These are phyloP conservation scores for Lactarius deliciosus DNA, from an alignment of 768 basidiomycete species.

Conservation along the genomic window DNA sequence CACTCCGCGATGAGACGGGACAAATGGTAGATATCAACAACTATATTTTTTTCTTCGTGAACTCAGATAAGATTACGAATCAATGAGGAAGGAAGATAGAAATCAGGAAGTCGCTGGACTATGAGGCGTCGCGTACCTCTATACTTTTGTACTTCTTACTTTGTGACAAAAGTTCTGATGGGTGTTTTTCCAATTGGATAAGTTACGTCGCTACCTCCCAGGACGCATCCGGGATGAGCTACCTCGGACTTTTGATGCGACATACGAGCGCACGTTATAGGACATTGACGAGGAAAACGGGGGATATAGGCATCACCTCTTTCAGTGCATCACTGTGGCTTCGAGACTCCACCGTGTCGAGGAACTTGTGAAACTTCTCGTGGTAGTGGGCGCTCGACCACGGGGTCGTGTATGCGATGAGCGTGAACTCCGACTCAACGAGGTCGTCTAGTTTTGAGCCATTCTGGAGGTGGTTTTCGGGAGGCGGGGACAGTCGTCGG, in stretches of 20 bases:
- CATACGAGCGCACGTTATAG: constrained; percentile 2
- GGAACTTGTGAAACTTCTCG: not conserved
- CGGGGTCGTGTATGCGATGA: too few species aligned
- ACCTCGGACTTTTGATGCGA: not conserved
- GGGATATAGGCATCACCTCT: not conserved
- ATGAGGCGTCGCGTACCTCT: not conserved
- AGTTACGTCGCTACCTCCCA: not conserved
- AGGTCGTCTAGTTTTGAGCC: too few species aligned
- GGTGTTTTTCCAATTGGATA: not conserved
- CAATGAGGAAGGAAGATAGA: not conserved
- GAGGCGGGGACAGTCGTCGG: too few species aligned
- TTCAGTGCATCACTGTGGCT: not conserved
- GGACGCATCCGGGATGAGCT: not conserved
- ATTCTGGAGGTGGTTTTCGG: too few species aligned
- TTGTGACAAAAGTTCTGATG: not conserved
- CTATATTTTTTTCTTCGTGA: not conserved
- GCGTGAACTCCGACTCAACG: too few species aligned
- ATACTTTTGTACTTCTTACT: not conserved
- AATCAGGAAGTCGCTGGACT: not conserved
- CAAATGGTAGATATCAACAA: not conserved
- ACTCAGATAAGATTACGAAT: not conserved
- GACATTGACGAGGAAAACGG: not conserved
- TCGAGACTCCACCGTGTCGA: not conserved
- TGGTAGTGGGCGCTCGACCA: not conserved
- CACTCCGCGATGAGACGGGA: not conserved